phyloP scores from a whole-genome alignment of 2,329 filamentous ascomycete genomes.

The Macroventuria anomochaeta region DNA sequence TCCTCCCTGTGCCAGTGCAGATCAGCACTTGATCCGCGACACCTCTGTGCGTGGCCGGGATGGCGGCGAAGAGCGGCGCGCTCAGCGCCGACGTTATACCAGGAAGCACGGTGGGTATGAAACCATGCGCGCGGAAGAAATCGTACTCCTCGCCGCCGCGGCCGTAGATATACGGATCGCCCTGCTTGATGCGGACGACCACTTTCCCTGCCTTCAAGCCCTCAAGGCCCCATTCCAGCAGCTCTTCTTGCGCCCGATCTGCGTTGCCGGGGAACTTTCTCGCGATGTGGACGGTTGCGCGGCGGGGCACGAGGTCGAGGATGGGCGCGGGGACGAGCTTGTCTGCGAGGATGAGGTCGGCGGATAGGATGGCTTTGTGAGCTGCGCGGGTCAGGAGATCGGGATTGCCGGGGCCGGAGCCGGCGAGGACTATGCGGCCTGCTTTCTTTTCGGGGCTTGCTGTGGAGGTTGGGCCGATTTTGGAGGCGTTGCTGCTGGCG shows the following conservation, averaged over 20 bases:
- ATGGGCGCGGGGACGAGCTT: constrained; percentile 86
- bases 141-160: constrained; percentile 90
- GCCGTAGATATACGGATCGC: constrained; percentile 95
- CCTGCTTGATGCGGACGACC: constrained; percentile 91
- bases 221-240: constrained; percentile 77
- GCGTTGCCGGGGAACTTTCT: constrained; percentile 98
- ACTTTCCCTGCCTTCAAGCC: constrained; percentile 73
- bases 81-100: constrained; percentile 89
- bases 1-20: constrained; percentile 95
- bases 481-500: constrained; percentile 49
- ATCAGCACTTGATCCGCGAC: constrained; percentile 92
- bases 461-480: constrained; percentile 32
- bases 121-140: constrained; percentile 78
- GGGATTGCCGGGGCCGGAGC: constrained; percentile 90
- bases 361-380: constrained; percentile 74
- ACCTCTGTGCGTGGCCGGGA: constrained; percentile 87
- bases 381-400: constrained; percentile 87
- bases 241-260: constrained; percentile 88
- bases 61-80: constrained; percentile 85
- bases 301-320: constrained; percentile 85
- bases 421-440: constrained; percentile 85
- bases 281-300: constrained; percentile 88
- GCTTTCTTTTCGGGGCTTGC: constrained; percentile 34
- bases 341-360: constrained; percentile 82
- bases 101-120: constrained; percentile 76